Conservation (phyloP, 768 basidiomycete species). For the Amanita phalloides region DNA sequence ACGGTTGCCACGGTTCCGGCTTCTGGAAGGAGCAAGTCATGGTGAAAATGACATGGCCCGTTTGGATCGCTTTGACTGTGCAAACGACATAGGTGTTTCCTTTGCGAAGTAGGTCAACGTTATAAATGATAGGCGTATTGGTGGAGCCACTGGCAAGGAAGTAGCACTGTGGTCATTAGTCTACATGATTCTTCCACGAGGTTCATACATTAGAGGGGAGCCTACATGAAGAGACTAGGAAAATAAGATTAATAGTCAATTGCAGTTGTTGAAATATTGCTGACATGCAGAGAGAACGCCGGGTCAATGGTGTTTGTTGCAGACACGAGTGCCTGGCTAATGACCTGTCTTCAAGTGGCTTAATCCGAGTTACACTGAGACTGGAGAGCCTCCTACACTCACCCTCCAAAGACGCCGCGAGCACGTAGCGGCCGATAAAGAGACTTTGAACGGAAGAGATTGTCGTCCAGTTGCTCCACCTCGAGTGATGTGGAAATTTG, state of each 20-base stretch:
- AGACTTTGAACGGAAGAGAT: conserved; percentile 69
- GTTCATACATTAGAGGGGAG: conserved; percentile 4
- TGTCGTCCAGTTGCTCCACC: conserved; percentile 67
- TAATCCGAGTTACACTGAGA: background rate
- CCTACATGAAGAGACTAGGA: conserved; percentile 62
- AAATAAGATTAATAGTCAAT: conserved; percentile 1
- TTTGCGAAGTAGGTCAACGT: conserved; percentile 65
- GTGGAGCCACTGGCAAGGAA: conserved; percentile 71
- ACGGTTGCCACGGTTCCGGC: conserved; percentile 68
- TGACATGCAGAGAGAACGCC: conserved; percentile 60
- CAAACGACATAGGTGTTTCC: conserved; percentile 68
- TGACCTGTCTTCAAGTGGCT: conserved; percentile 45
- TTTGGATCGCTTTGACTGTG: conserved; percentile 48
- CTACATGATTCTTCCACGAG: background rate
- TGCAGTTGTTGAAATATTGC: conserved; percentile 15
- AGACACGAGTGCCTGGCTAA: conserved; percentile 76
- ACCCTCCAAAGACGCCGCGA: conserved; percentile 78
- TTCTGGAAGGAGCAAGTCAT: conserved; percentile 77
- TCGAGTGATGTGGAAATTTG: conserved; percentile 66
- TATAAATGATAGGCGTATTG: conserved; percentile 65
- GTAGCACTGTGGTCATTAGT: conserved; percentile 46
- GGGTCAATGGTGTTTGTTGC: conserved; percentile 68
- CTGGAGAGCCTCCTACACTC: conserved; percentile 6
- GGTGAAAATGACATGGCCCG: conserved; percentile 38
- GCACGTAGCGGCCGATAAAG: conserved; percentile 50